These are phyloP conservation scores for Rhexocercosporidium sp. DNA, from an alignment of 2,329 filamentous ascomycete genomes.

Conservation along the genomic window DNA sequence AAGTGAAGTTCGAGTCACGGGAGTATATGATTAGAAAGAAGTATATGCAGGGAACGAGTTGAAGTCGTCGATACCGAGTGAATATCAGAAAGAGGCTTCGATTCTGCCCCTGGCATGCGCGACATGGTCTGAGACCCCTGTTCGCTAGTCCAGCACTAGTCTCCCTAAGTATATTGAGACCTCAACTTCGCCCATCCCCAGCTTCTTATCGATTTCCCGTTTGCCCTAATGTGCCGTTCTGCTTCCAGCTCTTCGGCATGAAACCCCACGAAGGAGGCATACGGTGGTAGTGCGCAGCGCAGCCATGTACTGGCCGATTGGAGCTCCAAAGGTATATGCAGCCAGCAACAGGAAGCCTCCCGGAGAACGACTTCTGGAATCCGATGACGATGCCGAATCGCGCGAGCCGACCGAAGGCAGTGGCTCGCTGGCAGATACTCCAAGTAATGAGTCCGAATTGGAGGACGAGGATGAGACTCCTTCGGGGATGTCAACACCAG, in stretches of 20 bases:
- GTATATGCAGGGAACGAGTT: no score
- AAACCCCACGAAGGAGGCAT: slow-evolving; percentile 42
- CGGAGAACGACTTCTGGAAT: slow-evolving; percentile 56
- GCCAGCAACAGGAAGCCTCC: slow-evolving; percentile 69
- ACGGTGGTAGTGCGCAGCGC: slow-evolving; percentile 39
- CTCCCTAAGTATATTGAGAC: neutral
- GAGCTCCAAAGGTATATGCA: slow-evolving; percentile 82
- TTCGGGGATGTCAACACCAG: slow-evolving; percentile 49
- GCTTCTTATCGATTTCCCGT: no score
- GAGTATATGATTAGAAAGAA: neutral
- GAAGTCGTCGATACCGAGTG: no score
- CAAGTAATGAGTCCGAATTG: slow-evolving; percentile 34
- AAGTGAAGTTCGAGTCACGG: neutral
- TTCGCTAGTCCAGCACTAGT: no score
- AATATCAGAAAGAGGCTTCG: no score
- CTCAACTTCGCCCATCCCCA: slow-evolving; percentile 8
- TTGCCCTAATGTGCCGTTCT: neutral
- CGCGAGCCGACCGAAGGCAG: slow-evolving; percentile 45
- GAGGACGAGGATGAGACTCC: slow-evolving; percentile 35
- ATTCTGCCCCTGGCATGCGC: no score
- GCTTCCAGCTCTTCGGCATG: slow-evolving; percentile 38
- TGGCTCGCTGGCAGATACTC: slow-evolving; percentile 39
- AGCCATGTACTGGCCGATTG: slow-evolving; percentile 90
- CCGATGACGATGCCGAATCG: slow-evolving; percentile 63
- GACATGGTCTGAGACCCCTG: neutral